Percentiles rank a stretch among this genome's conserved stretches.
These are phyloP conservation scores for Psilocybe azurescens DNA, from an alignment of 768 basidiomycete species.

Conservation along the genomic window DNA sequence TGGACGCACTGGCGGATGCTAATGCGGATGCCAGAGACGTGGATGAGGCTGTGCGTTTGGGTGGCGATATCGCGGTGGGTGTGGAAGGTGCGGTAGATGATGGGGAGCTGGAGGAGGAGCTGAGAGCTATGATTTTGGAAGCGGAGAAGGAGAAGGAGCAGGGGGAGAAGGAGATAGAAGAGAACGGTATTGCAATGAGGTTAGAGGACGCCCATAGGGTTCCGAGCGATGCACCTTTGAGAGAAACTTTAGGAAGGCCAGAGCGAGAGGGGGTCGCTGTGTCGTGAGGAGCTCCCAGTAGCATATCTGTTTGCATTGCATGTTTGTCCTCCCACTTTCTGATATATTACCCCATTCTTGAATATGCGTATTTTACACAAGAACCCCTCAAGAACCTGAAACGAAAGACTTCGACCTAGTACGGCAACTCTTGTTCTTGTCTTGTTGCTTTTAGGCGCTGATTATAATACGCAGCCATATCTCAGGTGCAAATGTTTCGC, in stretches of 20 bases:
- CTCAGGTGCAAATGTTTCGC: too few relatives aligned
- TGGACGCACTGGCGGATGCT: conserved; percentile 86
- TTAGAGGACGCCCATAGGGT: conserved; percentile 8
- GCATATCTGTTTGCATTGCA: not conserved
- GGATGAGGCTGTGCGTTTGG: conserved; percentile 75
- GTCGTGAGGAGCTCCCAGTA: not conserved
- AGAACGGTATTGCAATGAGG: conserved; percentile 11
- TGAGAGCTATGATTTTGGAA: conserved; percentile 54
- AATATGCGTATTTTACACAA: too few relatives aligned
- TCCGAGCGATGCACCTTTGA: conserved; percentile 5
- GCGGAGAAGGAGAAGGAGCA: conserved; percentile 25
- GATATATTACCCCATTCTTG: too few relatives aligned
- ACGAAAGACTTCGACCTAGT: too few relatives aligned
- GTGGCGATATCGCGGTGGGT: conserved; percentile 64
- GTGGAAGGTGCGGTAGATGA: conserved; percentile 52
- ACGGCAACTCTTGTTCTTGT: too few relatives aligned
- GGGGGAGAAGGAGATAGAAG: conserved; percentile 12
- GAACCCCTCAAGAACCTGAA: too few relatives aligned
- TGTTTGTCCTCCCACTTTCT: too few relatives aligned
- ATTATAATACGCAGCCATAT: too few relatives aligned
- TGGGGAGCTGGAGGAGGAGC: conserved; percentile 61
- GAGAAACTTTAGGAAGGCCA: not conserved
- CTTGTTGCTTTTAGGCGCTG: too few relatives aligned
- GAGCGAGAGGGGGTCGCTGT: not conserved
- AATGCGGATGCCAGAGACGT: conserved; percentile 84